Base-by-base conservation (phyloP, 345 rosid species). In the Arabidopsis thaliana region DNA sequence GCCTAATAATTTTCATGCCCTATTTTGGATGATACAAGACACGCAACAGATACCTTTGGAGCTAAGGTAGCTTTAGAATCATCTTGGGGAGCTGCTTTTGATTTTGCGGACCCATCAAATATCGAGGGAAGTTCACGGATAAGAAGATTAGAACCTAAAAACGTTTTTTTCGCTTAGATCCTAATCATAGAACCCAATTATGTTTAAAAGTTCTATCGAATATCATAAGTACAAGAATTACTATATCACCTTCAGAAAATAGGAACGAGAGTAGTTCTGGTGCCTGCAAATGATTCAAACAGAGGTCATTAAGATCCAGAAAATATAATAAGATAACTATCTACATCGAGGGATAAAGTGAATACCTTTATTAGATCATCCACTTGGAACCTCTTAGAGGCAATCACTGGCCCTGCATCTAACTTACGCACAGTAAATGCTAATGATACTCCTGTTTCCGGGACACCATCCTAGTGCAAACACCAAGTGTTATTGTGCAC, bases 341-440 rank as follows among this genome's bases (percentile, higher is more conserved):
- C 56, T 30, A 56, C 0, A 2, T 9, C 2, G 7, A 16, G 10
- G 70, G 38, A 16, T 36, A 24, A 52, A 69, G 38, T 57, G 8
- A 53, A 4, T 62, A 91, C 99, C 97, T 92, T 92, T 67, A 92
- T 89, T 45, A 84, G 91, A 67, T 90, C 89, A 83, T 95, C 92
- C 12, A 95, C 83, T 78, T 83, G 79, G 60, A 87, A 24, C 34
- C 69, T 87, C 75, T 84, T 77, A 59, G 55, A 50, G 61, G 96
- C 88, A 87, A 95, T 87, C 75, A 95, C 82, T 37, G 99, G 93
- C 67, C 99, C 99, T 74, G 97, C 87, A 89, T 95, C 97, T 67
- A 95, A 71, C 53, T 89, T 91, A 48, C 87, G 90, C 25, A 92
- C 87, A 4, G 96, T 89, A 79, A 88, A 95, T 49, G 93, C 97